Evolutionary conservation across 164 flowering plant genomes (phyloP).

Genomic region (Berberis thunbergii): DNA sequence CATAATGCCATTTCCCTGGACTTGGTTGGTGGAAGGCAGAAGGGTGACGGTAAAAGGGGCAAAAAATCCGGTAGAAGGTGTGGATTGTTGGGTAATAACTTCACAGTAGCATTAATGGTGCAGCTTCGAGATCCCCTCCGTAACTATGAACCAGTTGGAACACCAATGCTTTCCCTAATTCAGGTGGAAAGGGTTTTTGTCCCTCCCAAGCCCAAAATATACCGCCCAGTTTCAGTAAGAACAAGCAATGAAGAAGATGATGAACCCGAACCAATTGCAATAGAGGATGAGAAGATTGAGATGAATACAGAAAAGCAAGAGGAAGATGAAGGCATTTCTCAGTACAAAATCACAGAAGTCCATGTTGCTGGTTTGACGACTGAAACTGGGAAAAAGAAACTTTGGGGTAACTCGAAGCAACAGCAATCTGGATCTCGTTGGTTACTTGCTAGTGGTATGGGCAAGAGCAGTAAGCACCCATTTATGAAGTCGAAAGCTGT

Average conservation of each 20-base stretch:
- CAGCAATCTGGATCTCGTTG: constrained; percentile 91
- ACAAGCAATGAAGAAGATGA: constrained; percentile 32
- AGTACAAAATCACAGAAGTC: constrained; percentile 48
- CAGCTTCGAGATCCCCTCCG: constrained; percentile 95
- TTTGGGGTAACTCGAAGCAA: constrained; percentile 45
- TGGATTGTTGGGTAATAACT: constrained; percentile 81
- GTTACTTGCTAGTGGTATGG: constrained; percentile 84
- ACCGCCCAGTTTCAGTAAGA: constrained; percentile 38
- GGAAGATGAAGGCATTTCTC: constrained; percentile 38
- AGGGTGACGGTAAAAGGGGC: constrained; percentile 43
- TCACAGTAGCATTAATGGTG: constrained; percentile 87
- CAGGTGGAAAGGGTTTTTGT: constrained; percentile 85
- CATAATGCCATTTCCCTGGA: constrained; percentile 68
- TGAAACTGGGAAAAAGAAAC: constrained; percentile 29
- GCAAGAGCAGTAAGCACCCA: constrained; percentile 52
- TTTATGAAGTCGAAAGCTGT: constrained; percentile 48
- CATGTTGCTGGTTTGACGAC: constrained; percentile 64
- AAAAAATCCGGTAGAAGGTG: constrained; percentile 42
- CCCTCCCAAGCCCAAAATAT: constrained; percentile 79
- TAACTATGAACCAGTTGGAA: constrained; percentile 85
- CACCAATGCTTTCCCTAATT: constrained; percentile 92
- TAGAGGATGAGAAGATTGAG: constrained; percentile 20
- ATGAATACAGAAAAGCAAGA: constrained; percentile 24
- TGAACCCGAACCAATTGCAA: constrained; percentile 20
- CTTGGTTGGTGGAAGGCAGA: constrained; percentile 34